Conservation (phyloP, 768 basidiomycete genomes). For the Boletus fagicola region DNA sequence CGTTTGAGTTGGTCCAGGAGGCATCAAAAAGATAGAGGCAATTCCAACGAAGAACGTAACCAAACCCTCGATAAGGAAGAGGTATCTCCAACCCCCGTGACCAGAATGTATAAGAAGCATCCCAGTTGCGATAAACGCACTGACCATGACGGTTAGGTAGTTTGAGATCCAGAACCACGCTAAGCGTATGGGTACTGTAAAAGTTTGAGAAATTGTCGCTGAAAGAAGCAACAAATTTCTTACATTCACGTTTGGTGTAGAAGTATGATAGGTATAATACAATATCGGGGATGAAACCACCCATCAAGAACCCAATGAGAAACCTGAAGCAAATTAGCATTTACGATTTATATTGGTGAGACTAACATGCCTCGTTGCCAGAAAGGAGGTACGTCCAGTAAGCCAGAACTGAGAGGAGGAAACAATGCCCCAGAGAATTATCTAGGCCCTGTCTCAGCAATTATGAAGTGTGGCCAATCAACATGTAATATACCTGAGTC, state of each 20-base stretch:
- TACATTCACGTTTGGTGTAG: constrained; percentile 3
- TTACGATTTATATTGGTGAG: background rate
- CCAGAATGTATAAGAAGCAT: constrained; percentile 43
- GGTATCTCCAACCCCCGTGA: constrained; percentile 34
- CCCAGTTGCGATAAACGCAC: constrained; percentile 63
- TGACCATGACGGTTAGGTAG: constrained; percentile 51
- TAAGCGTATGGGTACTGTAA: constrained; percentile 38
- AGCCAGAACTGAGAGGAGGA: constrained; percentile 62
- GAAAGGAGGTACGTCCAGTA: constrained; percentile 48
- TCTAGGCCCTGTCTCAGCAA: constrained; percentile 29
- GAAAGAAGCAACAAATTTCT: background rate
- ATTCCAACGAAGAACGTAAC: constrained; percentile 51
- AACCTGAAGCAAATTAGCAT: constrained; percentile 32
- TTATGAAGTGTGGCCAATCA: background rate
- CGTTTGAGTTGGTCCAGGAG: constrained; percentile 57
- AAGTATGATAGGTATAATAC: constrained; percentile 1
- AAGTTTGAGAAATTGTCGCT: background rate
- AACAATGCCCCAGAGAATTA: constrained; percentile 55
- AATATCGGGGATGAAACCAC: constrained; percentile 60
- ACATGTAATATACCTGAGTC: constrained; percentile 24
- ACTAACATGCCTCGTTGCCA: constrained; percentile 45
- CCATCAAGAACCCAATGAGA: constrained; percentile 58
- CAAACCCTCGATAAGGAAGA: constrained; percentile 33
- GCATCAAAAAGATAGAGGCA: constrained; percentile 55
- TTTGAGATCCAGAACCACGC: constrained; percentile 69